A percentile compares a stretch with the other conserved stretches of the same genome.
phyloP scores from a whole-genome alignment of 306 rosid genomes.

The Bauhinia variegata region DNA sequence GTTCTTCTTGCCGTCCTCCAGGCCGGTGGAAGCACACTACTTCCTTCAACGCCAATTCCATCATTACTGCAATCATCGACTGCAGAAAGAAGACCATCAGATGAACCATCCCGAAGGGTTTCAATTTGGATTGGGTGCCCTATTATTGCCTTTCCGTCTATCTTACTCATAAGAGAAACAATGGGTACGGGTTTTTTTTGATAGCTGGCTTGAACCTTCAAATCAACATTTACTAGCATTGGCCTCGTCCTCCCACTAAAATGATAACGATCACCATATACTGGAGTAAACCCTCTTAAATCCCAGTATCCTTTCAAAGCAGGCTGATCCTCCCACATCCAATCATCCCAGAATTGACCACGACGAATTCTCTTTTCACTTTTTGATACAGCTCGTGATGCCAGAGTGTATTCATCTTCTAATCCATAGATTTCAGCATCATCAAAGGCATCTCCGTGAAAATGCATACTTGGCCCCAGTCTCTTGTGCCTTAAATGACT shows the following conservation, averaged over 20 bases:
- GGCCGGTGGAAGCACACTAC: slow-evolving; percentile 74
- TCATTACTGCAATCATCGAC: slow-evolving; percentile 59
- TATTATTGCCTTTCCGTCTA: slow-evolving; percentile 83
- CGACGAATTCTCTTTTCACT: slow-evolving; percentile 45
- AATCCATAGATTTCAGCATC: slow-evolving; percentile 54
- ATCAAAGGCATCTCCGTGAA: slow-evolving; percentile 47
- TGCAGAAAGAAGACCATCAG: slow-evolving; percentile 63
- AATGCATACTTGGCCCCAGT: slow-evolving; percentile 34
- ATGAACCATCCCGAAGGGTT: slow-evolving; percentile 72
- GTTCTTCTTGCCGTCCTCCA: slow-evolving; percentile 99
- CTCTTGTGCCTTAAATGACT: slow-evolving; percentile 43
- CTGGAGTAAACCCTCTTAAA: slow-evolving; percentile 51
- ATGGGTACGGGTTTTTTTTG: slow-evolving; percentile 86
- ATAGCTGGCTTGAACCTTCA: slow-evolving; percentile 90
- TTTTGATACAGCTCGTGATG: slow-evolving; percentile 53
- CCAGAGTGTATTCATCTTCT: slow-evolving; percentile 59
- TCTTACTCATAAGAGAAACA: slow-evolving; percentile 86
- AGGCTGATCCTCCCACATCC: slow-evolving; percentile 71
- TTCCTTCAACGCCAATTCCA: slow-evolving; percentile 62
- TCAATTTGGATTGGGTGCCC: slow-evolving; percentile 94
- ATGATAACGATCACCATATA: slow-evolving; percentile 46
- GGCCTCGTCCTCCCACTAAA: slow-evolving; percentile 64
- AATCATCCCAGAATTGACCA: slow-evolving; percentile 70
- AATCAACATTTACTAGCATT: slow-evolving; percentile 71
- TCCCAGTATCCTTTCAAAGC: slow-evolving; percentile 67